Evolutionary conservation across 352 stramenopile species (phyloP).

Genomic region (Phytophthora citrophthora): DNA sequence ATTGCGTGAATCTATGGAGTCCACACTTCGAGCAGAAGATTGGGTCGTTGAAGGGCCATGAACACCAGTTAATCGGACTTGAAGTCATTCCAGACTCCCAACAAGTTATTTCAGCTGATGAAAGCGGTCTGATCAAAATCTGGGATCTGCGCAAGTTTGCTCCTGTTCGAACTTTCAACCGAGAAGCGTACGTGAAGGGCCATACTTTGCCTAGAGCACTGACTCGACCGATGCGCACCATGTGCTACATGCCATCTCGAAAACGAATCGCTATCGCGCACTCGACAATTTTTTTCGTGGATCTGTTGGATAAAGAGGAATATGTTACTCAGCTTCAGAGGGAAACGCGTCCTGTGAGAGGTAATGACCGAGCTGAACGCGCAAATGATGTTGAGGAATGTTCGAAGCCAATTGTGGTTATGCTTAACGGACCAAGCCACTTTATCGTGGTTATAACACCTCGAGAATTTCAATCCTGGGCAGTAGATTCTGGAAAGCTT

Average conservation of each 20-base stretch:
- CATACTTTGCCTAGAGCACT: conserved; percentile 25
- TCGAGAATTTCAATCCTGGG: conserved; percentile 39
- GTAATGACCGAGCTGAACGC: neutral
- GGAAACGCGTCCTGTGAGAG: neutral
- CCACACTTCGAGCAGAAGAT: conserved; percentile 67
- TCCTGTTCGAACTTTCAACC: conserved; percentile 37
- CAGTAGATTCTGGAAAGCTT: conserved; percentile 26
- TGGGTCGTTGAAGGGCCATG: conserved; percentile 48
- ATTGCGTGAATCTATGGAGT: conserved; percentile 67
- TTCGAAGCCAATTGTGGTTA: conserved; percentile 41
- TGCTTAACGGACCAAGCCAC: conserved; percentile 33
- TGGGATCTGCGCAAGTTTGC: conserved; percentile 59
- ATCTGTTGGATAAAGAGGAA: conserved; percentile 24
- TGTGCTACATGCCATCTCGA: conserved; percentile 51
- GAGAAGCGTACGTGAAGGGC: conserved; percentile 39
- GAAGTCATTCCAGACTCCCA: conserved; percentile 48
- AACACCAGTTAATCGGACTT: conserved; percentile 56
- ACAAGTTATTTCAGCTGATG: conserved; percentile 62
- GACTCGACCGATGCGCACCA: conserved; percentile 38
- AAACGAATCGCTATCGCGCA: conserved; percentile 55
- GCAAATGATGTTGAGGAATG: conserved; percentile 31
- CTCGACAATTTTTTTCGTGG: conserved; percentile 63
- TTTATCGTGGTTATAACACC: conserved; percentile 44
- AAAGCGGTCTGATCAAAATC: conserved; percentile 28
- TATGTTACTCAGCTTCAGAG: neutral